phyloP scores from a whole-genome alignment of 1,139 yeast species.

The Yamadazyma atmosphaerica region DNA sequence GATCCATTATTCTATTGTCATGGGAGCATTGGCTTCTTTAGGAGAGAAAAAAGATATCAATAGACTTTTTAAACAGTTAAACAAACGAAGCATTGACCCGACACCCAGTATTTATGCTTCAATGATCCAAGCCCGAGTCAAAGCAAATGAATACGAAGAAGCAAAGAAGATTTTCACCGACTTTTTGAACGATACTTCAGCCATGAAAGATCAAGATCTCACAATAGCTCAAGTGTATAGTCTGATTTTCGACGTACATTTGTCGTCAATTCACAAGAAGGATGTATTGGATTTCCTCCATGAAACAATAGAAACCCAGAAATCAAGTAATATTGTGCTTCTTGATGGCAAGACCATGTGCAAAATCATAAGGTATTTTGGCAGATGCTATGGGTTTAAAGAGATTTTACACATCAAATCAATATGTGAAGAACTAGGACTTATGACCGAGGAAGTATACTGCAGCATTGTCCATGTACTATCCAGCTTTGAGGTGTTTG shows the following conservation, averaged over 20 bases:
- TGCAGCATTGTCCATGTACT: conserved; percentile 26
- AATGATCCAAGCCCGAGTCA: conserved; percentile 47
- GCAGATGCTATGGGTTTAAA: conserved; percentile 23
- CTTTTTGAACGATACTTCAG: conserved; percentile 17
- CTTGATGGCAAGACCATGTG: conserved; percentile 20
- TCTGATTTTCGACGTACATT: conserved; percentile 38
- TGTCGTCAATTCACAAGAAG: conserved; percentile 36
- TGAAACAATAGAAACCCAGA: conserved; percentile 26
- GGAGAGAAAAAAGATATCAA: conserved; percentile 59
- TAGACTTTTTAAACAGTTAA: conserved; percentile 48
- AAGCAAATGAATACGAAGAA: conserved; percentile 39
- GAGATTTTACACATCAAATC: conserved; percentile 23
- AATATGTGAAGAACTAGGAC: conserved; percentile 20
- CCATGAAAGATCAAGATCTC: conserved; percentile 4
- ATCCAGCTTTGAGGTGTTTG: conserved; percentile 31
- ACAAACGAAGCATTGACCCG: conserved; percentile 50
- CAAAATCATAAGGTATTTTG: conserved; percentile 21
- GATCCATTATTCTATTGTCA: conserved; percentile 62
- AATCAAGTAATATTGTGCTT: conserved; percentile 14
- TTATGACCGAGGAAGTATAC: conserved; percentile 18
- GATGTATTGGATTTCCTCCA: conserved; percentile 44
- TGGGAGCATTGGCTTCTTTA: conserved; percentile 59
- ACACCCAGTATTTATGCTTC: conserved; percentile 47
- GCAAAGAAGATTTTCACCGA: conserved; percentile 28
- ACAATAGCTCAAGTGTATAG: conserved; percentile 9